Conservation (phyloP, 169 alveolate species). For the Cryptosporidium bovis region DNA sequence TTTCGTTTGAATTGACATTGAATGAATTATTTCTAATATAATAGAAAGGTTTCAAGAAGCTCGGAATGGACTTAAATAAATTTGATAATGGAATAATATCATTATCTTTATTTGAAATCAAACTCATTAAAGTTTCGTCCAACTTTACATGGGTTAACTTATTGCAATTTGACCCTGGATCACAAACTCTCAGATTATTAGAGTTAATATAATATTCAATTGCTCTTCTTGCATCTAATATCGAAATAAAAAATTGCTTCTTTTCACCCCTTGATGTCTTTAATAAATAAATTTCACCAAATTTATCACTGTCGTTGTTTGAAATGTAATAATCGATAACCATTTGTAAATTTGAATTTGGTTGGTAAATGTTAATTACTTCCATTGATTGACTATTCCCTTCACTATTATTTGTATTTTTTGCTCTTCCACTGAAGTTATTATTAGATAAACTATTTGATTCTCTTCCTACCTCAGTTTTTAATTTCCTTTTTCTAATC, state of each 20-base stretch:
- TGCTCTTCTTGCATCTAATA: slow-evolving; percentile 9
- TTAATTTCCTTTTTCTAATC: neutral
- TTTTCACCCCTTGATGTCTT: slow-evolving; percentile 64
- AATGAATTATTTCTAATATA: slow-evolving; percentile 23
- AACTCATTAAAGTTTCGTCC: slow-evolving; percentile 7
- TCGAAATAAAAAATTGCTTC: slow-evolving; percentile 19
- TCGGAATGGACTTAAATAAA: slow-evolving; percentile 10
- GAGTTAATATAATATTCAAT: slow-evolving; percentile 45
- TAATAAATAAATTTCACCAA: slow-evolving; percentile 4
- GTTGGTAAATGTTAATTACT: slow-evolving; percentile 23
- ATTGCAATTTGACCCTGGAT: neutral
- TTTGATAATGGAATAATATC: slow-evolving; percentile 14
- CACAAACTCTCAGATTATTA: slow-evolving; percentile 18
- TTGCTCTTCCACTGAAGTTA: neutral
- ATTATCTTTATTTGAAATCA: neutral
- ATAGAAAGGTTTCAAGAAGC: slow-evolving; percentile 27
- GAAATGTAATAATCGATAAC: slow-evolving; percentile 32
- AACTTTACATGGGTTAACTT: slow-evolving; percentile 10
- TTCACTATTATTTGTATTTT: neutral
- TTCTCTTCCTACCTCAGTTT: neutral
- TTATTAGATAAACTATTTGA: neutral
- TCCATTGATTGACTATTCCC: slow-evolving; percentile 8
- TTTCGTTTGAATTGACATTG: neutral
- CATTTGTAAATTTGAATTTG: slow-evolving; percentile 15
- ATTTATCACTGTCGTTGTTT: neutral